A percentile compares a stretch with the other conserved stretches of the same genome.
These are phyloP conservation scores for Amanita fuliginea DNA, from an alignment of 768 basidiomycete genomes.

Conservation along the genomic window DNA sequence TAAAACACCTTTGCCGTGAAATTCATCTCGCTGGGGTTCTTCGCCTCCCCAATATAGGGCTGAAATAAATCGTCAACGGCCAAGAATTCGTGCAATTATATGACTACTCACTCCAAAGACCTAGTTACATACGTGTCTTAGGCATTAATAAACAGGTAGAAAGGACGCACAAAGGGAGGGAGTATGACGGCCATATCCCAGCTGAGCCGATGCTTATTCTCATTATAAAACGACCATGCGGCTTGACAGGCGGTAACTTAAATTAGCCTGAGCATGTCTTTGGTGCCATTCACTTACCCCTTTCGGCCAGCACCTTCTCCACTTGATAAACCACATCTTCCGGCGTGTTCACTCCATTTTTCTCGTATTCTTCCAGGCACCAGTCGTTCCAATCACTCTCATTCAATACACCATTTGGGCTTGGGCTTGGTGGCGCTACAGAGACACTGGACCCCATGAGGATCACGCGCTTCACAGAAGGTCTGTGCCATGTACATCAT, in stretches of 20 bases:
- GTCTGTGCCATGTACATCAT: background rate
- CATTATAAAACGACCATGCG: slow-evolving; percentile 31
- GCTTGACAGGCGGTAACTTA: slow-evolving; percentile 15
- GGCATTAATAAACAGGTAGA: too few relatives aligned
- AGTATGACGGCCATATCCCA: slow-evolving; percentile 46
- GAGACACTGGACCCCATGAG: slow-evolving; percentile 55
- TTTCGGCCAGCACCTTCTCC: slow-evolving; percentile 57
- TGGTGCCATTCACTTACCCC: slow-evolving; percentile 21
- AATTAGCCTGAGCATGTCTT: background rate
- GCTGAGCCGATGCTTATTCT: slow-evolving; percentile 27
- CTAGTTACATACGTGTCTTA: background rate
- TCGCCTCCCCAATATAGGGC: background rate
- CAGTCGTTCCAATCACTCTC: slow-evolving; percentile 58
- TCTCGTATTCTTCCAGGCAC: slow-evolving; percentile 30
- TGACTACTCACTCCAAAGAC: slow-evolving; percentile 1
- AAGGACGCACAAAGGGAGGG: slow-evolving; percentile 37
- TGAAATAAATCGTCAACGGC: background rate
- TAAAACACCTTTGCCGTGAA: background rate
- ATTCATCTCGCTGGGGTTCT: background rate
- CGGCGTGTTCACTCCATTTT: slow-evolving; percentile 34
- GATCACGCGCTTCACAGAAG: slow-evolving; percentile 55
- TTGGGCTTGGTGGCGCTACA: slow-evolving; percentile 17
- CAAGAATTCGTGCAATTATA: too few relatives aligned
- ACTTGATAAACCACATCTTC: slow-evolving; percentile 37
- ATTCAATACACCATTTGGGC: slow-evolving; percentile 15